Evolutionary conservation across 1,284 basidiomycete species (phyloP).

Genomic region (Malassezia equina): DNA sequence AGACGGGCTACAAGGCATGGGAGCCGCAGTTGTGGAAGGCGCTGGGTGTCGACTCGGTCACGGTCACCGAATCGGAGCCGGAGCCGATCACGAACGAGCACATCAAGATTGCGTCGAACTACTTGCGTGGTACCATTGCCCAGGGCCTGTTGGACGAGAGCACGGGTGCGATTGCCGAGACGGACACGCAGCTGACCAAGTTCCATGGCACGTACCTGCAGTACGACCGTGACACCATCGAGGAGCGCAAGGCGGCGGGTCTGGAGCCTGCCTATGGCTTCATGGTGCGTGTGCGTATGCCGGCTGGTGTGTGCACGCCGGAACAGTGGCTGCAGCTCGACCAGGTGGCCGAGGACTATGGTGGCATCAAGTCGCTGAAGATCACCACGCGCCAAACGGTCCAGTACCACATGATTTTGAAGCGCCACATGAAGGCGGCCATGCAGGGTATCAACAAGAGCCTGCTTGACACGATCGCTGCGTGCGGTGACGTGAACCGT

Average conservation of each 20-base stretch:
- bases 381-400: constrained; percentile 97
- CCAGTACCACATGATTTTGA: constrained; percentile 99
- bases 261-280: constrained; percentile 93
- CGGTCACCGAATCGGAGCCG: constrained; percentile 82
- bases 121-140: constrained; percentile 84
- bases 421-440: constrained; percentile 85
- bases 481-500: constrained; percentile 92
- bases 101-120: constrained; percentile 94
- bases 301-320: constrained; percentile 83
- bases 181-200: constrained; percentile 90
- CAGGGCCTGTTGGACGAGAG: constrained; percentile 75
- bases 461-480: constrained; percentile 87
- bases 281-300: constrained; percentile 96
- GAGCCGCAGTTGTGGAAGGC: constrained; percentile 88
- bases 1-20: constrained; percentile 93
- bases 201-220: constrained; percentile 67
- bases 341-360: constrained; percentile 88
- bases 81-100: constrained; percentile 98
- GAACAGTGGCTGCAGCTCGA: constrained; percentile 93
- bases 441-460: constrained; percentile 92
- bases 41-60: constrained; percentile 78
- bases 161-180: constrained; percentile 78
- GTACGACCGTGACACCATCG: constrained; percentile 94
- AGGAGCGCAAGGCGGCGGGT: constrained; percentile 84
- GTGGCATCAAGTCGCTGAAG: constrained; percentile 78